Base-by-base conservation (phyloP, 106 monocot genomes). In the Agapanthus africanus region DNA sequence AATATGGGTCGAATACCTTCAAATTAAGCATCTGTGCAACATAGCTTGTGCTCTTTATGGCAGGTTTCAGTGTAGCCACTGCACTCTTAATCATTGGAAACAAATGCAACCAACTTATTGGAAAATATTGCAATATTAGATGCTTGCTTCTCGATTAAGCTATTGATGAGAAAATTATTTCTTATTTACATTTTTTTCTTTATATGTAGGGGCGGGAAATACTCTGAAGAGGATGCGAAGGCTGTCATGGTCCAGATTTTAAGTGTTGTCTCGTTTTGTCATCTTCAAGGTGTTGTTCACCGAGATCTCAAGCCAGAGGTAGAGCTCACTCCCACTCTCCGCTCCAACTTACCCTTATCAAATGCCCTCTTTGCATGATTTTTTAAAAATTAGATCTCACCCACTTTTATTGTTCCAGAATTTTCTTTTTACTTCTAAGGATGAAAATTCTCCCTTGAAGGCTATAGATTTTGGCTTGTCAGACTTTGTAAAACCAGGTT, bases 231-330 rank as follows among this genome's bases (percentile, higher is more conserved):
- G 67, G 97, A 92, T 81, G 89, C 97, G 41, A 99, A 90, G 66
- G 63, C 54, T 65, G 87, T 99, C 11, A 74, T 99, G 76, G 72
- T 89, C 52, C 97, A 99, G 70, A 99, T 99, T 35, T 71, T 99
- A 61, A 82, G 72, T 78, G 87, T 87, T 33, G 87, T 79, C 11
- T 80, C 97, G 19, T 93, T 89, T 65, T 99, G 97, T 72, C 97
- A 99, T 83, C 90, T 99, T 28, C 97, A 99, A 66, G 97, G 97
- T 65, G 92, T 99, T 66, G 87, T 99, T 52, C 97, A 99, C 62
- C 83, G 97, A 54, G 97, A 99, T 77, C 92, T 99, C 50, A 99
- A 99, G 71, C 97, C 92, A 56, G 97, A 99, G 92, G 97, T 99
- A n/a, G n/a, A n/a, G n/a, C n/a, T n/a, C n/a, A n/a, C n/a, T n/a